phyloP scores from a whole-genome alignment of 148 eudicot species.

The Camellia lanceoleosa region DNA sequence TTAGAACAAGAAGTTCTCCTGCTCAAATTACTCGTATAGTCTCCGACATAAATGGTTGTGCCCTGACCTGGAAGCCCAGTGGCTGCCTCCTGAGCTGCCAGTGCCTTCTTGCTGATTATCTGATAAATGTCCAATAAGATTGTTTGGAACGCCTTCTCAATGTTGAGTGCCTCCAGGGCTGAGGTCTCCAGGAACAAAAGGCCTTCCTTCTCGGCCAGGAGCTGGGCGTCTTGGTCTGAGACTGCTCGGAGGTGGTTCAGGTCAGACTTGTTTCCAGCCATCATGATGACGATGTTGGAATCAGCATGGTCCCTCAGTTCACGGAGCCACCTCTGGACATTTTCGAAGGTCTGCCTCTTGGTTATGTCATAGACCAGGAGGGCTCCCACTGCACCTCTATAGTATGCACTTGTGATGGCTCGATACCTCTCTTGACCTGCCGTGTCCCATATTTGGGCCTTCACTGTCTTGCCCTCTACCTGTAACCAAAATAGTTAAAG shows the following conservation, averaged over 20 bases:
- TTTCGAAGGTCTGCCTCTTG: conserved; percentile 62
- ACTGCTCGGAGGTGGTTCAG: conserved; percentile 56
- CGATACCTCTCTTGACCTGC: conserved; percentile 75
- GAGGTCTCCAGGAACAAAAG: conserved; percentile 63
- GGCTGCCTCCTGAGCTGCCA: conserved; percentile 65
- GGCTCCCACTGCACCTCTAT: conserved; percentile 72
- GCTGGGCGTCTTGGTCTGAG: conserved; percentile 36
- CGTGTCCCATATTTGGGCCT: conserved; percentile 68
- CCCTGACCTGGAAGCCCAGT: conserved; percentile 47
- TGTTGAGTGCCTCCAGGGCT: conserved; percentile 60
- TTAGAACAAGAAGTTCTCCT: conserved; percentile 33
- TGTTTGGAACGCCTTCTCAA: conserved; percentile 65
- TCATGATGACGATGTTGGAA: conserved; percentile 69
- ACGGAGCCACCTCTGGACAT: conserved; percentile 59
- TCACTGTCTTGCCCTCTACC: conserved; percentile 76
- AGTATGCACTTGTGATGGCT: conserved; percentile 78
- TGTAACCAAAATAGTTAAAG: conserved; percentile 16
- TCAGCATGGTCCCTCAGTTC: conserved; percentile 69
- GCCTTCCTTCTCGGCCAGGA: conserved; percentile 52
- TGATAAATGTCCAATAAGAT: conserved; percentile 58
- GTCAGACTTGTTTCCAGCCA: conserved; percentile 69
- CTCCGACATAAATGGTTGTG: conserved; percentile 48
- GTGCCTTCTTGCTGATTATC: conserved; percentile 53
- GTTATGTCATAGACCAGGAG: conserved; percentile 58
- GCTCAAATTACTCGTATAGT: conserved; percentile 14